phyloP scores from a whole-genome alignment of 2,329 filamentous ascomycete species.

The Raffaelea ambrosiae region DNA sequence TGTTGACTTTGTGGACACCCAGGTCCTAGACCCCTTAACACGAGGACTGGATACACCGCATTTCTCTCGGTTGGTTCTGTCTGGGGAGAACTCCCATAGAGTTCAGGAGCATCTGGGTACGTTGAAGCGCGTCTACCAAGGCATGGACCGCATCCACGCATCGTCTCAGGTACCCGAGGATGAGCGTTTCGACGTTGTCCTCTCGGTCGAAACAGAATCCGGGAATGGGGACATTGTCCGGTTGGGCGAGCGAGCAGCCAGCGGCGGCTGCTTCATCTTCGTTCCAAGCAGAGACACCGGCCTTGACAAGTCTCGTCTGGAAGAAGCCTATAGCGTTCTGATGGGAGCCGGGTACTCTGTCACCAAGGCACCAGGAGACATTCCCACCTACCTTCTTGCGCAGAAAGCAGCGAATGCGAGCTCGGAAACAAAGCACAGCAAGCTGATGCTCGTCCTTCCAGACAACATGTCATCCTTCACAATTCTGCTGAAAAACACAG shows the following conservation, averaged over 20 bases:
- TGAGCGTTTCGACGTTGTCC: neutral
- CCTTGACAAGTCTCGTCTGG: too few species aligned
- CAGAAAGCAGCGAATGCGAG: neutral
- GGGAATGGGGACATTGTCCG: too few species aligned
- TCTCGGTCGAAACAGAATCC: neutral
- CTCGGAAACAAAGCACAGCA: too few species aligned
- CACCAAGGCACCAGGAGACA: neutral
- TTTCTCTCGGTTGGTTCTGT: slow-evolving; percentile 25
- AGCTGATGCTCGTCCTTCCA: slow-evolving; percentile 6
- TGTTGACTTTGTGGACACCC: neutral
- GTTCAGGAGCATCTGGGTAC: slow-evolving; percentile 2
- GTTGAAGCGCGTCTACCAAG: neutral
- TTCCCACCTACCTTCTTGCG: neutral
- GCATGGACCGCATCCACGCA: slow-evolving; percentile 5
- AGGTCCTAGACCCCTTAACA: slow-evolving; percentile 20
- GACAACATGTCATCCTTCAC: slow-evolving; percentile 1
- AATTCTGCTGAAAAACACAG: neutral
- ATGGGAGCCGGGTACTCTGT: slow-evolving; percentile 1
- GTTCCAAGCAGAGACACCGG: too few species aligned
- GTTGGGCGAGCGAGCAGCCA: too few species aligned
- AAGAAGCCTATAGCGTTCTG: neutral
- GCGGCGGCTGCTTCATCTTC: too few species aligned
- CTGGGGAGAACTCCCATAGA: slow-evolving; percentile 7
- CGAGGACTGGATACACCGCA: slow-evolving; percentile 18
- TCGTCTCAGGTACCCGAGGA: neutral